Evolutionary conservation across 345 rosid genomes (phyloP), one percentile per base, ranked within the genome.

Genomic region (Eucalyptus melliodora): DNA sequence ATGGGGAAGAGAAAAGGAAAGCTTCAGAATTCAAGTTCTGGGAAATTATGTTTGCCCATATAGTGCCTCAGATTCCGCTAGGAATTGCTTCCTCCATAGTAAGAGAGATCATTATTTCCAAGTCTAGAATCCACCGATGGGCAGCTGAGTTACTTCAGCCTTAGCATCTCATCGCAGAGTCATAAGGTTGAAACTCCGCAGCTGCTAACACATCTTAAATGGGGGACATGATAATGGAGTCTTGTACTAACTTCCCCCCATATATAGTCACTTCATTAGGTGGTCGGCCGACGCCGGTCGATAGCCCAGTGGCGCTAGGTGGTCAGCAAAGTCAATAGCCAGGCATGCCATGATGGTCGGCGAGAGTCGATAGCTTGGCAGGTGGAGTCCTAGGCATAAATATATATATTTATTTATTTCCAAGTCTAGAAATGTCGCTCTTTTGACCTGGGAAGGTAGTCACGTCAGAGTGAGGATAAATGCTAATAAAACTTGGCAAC

Each of bases 191-290:
- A 16, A 50, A 50, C 53, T 50, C 17, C 17, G 3, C 17, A 15
- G 1, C 19, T 0, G 19, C 7, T 16, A 50, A 16, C 19, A 50
- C 1, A 3, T 2, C 53, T 50, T 50, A 50, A 50, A 16, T 16
- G 1, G 3, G 17, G 19, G 7, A 7, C 19, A 50, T 50, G 19
- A 16, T 50, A 1, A 0, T 50, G 53, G 17, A 0, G 19, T 50
- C 50, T 0, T 49, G 2, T 49, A 12, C 5, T 49, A 49, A 12
- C 50, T 49, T 49, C 50, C 5, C 50, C 50, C 15, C 1, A 12
- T 1, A 11, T 49, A 49, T 49, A 49, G 50, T 49, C 15, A 49
- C 50, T 47, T 47, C 50, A 11, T 47, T 47, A 11, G 50, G 50
- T 11, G 49, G 49, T 45, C 49, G 5, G 50, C 14, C 14, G 14